Conservation (phyloP, 139 green algal genomes). For the Chlamydomonas incerta region DNA sequence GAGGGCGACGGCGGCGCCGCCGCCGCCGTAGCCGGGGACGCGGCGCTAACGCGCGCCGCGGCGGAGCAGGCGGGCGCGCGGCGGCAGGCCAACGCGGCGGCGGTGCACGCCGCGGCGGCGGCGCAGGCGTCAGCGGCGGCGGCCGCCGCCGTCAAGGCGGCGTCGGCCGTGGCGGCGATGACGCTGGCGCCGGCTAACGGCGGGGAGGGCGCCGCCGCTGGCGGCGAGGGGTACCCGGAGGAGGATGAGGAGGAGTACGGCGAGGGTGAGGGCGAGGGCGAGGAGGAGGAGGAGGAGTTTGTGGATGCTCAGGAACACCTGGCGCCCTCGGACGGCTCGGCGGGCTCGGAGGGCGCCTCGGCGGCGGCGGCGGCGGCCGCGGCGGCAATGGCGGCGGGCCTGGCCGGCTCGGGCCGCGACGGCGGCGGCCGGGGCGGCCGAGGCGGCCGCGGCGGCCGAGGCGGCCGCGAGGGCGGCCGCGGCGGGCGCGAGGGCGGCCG, state of each 20-base stretch:
- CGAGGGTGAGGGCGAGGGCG: conserved; percentile 7
- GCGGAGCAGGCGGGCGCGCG: conserved; percentile 7
- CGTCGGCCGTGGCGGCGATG: background rate
- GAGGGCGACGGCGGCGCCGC: background rate
- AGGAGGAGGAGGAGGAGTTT: conserved; percentile 18
- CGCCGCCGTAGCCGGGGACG: background rate
- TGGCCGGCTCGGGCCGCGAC: background rate
- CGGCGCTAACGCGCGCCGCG: background rate
- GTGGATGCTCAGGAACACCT: conserved; percentile 23
- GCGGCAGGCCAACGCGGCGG: conserved; percentile 11
- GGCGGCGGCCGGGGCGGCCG: background rate
- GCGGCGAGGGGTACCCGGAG: background rate
- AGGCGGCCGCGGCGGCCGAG: background rate
- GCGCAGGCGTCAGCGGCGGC: conserved; percentile 13
- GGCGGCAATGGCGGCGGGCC: background rate
- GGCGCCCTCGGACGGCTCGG: background rate
- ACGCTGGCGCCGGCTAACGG: background rate
- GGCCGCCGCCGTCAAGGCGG: conserved; percentile 21
- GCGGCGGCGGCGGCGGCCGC: background rate
- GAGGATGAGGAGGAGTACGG: conserved; percentile 1
- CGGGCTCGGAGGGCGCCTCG: background rate
- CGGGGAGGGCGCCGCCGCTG: too few species aligned
- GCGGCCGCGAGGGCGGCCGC: background rate
- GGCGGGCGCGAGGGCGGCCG: background rate
- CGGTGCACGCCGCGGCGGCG: conserved; percentile 1